Evolutionary conservation across 2,329 filamentous ascomycete genomes (phyloP).

Genomic region (Dichotomopilus funicola): DNA sequence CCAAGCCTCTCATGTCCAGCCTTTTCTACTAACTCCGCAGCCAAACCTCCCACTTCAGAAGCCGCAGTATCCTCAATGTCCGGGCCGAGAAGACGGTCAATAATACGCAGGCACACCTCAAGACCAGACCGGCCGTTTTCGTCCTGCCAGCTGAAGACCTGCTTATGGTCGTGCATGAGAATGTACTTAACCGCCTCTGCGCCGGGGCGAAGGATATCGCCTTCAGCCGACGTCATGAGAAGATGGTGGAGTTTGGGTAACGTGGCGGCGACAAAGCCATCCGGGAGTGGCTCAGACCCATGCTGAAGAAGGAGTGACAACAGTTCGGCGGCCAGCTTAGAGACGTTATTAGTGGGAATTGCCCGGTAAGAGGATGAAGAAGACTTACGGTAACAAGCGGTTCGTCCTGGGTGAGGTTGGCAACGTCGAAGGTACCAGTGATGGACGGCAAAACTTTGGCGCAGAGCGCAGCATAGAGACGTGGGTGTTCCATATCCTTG

Average conservation of each 20-base stretch:
- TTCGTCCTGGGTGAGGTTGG: conserved; percentile 76
- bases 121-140: conserved; percentile 73
- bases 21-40: conserved; percentile 91
- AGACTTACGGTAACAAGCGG: conserved; percentile 65
- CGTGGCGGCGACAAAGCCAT: conserved; percentile 75
- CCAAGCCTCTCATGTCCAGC: conserved; percentile 87
- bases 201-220: conserved; percentile 78
- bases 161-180: conserved; percentile 80
- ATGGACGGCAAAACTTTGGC: conserved; percentile 80
- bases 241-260: conserved; percentile 83
- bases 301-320: conserved; percentile 75
- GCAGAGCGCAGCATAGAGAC: conserved; percentile 72
- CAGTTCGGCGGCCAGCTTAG: conserved; percentile 66
- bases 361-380: neutral
- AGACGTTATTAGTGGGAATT: conserved; percentile 7
- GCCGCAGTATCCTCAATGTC: conserved; percentile 87
- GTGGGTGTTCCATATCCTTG: conserved; percentile 42
- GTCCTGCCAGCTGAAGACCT: conserved; percentile 83
- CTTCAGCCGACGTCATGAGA: conserved; percentile 76
- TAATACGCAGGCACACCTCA: conserved; percentile 83
- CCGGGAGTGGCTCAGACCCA: conserved; percentile 76
- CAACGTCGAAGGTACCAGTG: conserved; percentile 83
- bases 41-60: conserved; percentile 90
- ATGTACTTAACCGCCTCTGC: conserved; percentile 85
- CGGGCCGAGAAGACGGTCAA: conserved; percentile 81